Conservation (phyloP, 176 grass and related monocot genomes). For the Oryza meyeriana region DNA sequence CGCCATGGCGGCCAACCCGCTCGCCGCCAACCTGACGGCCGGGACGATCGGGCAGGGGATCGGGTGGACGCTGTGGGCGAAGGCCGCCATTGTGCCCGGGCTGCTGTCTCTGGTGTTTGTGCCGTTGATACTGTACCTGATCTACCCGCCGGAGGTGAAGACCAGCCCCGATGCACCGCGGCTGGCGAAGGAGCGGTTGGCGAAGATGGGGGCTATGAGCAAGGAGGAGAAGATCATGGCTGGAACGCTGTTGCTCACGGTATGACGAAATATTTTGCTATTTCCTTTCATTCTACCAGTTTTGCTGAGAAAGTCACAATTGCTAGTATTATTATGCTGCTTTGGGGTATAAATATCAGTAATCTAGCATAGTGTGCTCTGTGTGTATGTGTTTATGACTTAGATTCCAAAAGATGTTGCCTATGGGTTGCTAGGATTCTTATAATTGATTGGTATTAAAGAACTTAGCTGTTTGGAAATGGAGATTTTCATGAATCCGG, state of each 20-base stretch:
- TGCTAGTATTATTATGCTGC: not conserved
- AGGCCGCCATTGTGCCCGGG: conserved; percentile 82
- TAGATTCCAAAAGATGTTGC: not conserved
- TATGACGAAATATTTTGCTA: conserved; percentile 23
- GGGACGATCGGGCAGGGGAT: conserved; percentile 67
- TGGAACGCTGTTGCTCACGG: conserved; percentile 77
- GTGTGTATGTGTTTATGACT: not conserved
- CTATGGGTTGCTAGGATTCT: not conserved
- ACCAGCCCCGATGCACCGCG: conserved; percentile 79
- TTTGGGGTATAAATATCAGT: not conserved
- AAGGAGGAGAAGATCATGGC: conserved; percentile 85
- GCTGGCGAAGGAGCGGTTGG: conserved; percentile 76
- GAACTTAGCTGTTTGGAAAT: not conserved
- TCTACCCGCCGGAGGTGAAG: conserved; percentile 91
- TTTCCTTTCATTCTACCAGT: not conserved
- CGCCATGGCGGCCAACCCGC: conserved; percentile 86
- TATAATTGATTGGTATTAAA: not conserved
- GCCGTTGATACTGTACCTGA: conserved; percentile 73
- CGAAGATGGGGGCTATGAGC: conserved; percentile 88
- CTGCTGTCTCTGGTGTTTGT: conserved; percentile 74
- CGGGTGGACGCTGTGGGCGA: conserved; percentile 96
- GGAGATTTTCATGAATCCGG: not conserved
- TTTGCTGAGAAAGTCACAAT: not conserved
- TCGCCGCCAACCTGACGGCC: conserved; percentile 77
- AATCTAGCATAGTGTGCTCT: not conserved